Percentiles rank a stretch among this genome's conserved stretches.
Evolutionary conservation across 2,329 filamentous ascomycete genomes (phyloP).

Genomic region (Botrytis porri): DNA sequence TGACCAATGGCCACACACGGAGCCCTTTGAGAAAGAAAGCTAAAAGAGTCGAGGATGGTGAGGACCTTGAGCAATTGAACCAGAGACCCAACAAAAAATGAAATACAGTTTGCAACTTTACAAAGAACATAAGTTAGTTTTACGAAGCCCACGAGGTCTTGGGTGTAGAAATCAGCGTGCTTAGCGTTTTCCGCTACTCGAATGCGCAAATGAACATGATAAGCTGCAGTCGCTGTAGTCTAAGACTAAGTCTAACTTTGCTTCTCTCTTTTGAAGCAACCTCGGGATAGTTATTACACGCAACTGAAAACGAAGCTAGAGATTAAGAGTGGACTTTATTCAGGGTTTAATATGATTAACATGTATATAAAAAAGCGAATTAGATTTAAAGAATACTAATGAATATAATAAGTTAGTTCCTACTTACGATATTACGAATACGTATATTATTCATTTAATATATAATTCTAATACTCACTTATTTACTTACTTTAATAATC

Average conservation of each 20-base stretch:
- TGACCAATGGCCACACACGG: neutral
- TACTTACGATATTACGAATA: neutral
- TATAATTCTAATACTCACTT: neutral
- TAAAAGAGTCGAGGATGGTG: neutral
- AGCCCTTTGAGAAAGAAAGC: conserved; percentile 1
- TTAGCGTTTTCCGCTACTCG: neutral
- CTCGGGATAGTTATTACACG: neutral
- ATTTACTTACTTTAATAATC: neutral
- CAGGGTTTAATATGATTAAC: neutral
- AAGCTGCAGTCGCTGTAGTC: no score
- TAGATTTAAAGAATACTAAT: neutral
- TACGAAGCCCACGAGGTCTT: neutral
- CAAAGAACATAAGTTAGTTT: neutral
- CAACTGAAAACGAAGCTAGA: neutral
- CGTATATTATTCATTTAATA: neutral
- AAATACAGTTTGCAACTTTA: neutral
- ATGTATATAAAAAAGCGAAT: neutral
- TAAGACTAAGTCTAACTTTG: neutral
- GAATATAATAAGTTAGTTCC: neutral
- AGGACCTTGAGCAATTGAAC: neutral
- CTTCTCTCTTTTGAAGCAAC: neutral
- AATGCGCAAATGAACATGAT: neutral
- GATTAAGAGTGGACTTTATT: neutral
- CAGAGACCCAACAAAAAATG: neutral
- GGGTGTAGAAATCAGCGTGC: no score